Evolutionary conservation across 2,329 filamentous ascomycete genomes (phyloP).

Genomic region (Botryotinia convoluta): DNA sequence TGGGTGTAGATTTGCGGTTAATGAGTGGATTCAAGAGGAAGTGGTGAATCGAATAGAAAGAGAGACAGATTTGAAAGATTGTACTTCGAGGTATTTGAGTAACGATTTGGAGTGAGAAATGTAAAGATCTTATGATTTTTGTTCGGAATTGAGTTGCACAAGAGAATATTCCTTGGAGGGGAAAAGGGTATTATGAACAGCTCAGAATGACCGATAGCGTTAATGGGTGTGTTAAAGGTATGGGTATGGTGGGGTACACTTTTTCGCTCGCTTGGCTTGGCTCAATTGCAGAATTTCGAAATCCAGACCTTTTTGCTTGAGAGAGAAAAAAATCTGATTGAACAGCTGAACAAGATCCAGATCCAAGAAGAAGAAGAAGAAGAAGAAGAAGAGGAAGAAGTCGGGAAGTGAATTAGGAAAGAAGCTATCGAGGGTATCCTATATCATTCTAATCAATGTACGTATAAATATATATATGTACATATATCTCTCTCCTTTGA

Average conservation of each 20-base stretch:
- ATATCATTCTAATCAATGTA: background rate
- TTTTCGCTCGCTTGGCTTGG: background rate
- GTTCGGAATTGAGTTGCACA: background rate
- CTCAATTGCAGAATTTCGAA: background rate
- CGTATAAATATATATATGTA: background rate
- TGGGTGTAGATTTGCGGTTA: background rate
- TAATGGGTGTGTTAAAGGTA: background rate
- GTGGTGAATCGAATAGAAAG: slow-evolving; percentile 1
- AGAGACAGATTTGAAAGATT: slow-evolving; percentile 6
- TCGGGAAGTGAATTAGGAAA: background rate
- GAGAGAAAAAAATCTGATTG: background rate
- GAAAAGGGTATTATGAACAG: background rate
- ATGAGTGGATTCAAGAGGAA: slow-evolving; percentile 1
- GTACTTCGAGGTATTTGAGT: background rate
- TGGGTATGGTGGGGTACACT: slow-evolving; percentile 13
- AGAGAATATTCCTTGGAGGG: slow-evolving; percentile 9
- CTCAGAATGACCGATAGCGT: slow-evolving; percentile 13
- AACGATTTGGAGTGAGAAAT: background rate
- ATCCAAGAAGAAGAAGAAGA: background rate
- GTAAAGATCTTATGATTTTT: background rate
- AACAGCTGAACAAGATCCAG: background rate
- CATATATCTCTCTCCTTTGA: background rate
- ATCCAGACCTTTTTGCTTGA: background rate
- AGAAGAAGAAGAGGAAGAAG: background rate
- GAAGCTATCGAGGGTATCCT: background rate